Evolutionary conservation across 192 early-diverging fungal genomes (phyloP).

Genomic region (Gigaspora rosea): DNA sequence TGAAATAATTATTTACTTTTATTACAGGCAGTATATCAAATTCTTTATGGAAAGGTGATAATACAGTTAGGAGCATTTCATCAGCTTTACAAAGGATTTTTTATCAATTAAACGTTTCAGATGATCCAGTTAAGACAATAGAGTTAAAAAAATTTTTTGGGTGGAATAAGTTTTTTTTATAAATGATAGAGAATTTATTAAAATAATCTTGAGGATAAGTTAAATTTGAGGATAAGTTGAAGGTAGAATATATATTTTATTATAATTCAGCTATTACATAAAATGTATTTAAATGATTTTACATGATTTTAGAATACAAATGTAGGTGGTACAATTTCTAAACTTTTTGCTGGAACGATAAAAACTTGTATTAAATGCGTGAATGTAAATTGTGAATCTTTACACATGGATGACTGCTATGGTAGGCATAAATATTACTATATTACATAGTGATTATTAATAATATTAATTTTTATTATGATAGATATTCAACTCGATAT

Average conservation of each 20-base stretch:
- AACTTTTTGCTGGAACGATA: slow-evolving; percentile 94
- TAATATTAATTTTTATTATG: not conserved
- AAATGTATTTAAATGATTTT: too few species aligned
- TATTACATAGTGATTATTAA: not conserved
- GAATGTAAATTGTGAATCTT: slow-evolving; percentile 47
- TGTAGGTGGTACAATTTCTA: slow-evolving; percentile 88
- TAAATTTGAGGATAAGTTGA: too few species aligned
- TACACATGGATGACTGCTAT: slow-evolving; percentile 92
- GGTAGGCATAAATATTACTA: slow-evolving; percentile 42
- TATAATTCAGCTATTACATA: too few species aligned
- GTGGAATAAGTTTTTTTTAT: slow-evolving; percentile 92
- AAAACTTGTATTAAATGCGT: slow-evolving; percentile 95
- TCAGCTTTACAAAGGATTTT: slow-evolving; percentile 91
- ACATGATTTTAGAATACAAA: slow-evolving; percentile 62
- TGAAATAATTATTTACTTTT: too few species aligned
- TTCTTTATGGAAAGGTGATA: slow-evolving; percentile 88
- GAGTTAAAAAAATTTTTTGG: slow-evolving; percentile 98
- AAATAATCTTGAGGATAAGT: slow-evolving; percentile 91
- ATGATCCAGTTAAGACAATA: slow-evolving; percentile 90
- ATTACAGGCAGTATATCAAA: slow-evolving; percentile 77
- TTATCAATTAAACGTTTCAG: slow-evolving; percentile 52
- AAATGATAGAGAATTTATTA: slow-evolving; percentile 98
- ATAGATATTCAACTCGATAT: slow-evolving; percentile 97
- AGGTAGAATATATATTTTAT: slow-evolving; percentile 49
- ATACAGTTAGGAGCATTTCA: slow-evolving; percentile 83